Evolutionary conservation across 805 yeast species (phyloP).

Genomic region (Wickerhamomyces kurtzmanii): DNA sequence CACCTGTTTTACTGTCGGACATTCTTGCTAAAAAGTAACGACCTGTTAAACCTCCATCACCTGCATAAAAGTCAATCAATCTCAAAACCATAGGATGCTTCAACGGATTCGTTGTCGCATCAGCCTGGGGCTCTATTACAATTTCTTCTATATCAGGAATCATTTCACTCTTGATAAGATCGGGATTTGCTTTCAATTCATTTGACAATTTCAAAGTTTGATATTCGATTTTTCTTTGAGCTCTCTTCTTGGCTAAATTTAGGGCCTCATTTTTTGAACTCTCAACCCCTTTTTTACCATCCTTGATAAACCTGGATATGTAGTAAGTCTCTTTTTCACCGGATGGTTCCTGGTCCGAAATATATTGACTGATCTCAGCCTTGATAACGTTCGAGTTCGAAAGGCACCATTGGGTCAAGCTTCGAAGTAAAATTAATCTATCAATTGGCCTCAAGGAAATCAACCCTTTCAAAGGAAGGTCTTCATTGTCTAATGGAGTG

Average conservation of each 20-base stretch:
- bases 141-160: constrained; percentile 3
- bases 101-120: constrained; percentile 11
- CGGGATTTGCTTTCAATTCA: too few relatives aligned
- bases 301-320: constrained; percentile 12
- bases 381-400: constrained; percentile 10
- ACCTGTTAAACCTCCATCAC: constrained; percentile 16
- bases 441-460: constrained; percentile 11
- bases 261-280: constrained; percentile 6
- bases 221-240: constrained; percentile 3
- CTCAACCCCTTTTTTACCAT: constrained; percentile 12
- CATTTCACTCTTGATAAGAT: too few relatives aligned
- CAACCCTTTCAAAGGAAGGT: constrained; percentile 10
- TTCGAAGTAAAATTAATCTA: constrained; percentile 12
- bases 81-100: constrained; percentile 12
- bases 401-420: constrained; percentile 13
- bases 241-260: constrained; percentile 3
- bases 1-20: constrained; percentile 9
- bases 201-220: neutral
- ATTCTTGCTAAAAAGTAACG: constrained; percentile 14
- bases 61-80: constrained; percentile 16
- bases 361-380: constrained; percentile 4
- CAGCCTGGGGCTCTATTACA: constrained; percentile 7
- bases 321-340: constrained; percentile 17
- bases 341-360: constrained; percentile 9
- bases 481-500: constrained; percentile 13